Evolutionary conservation across 163 green algal genomes (phyloP), one percentile per base, ranked within the genome.

Genomic region (Picocystis sp.): DNA sequence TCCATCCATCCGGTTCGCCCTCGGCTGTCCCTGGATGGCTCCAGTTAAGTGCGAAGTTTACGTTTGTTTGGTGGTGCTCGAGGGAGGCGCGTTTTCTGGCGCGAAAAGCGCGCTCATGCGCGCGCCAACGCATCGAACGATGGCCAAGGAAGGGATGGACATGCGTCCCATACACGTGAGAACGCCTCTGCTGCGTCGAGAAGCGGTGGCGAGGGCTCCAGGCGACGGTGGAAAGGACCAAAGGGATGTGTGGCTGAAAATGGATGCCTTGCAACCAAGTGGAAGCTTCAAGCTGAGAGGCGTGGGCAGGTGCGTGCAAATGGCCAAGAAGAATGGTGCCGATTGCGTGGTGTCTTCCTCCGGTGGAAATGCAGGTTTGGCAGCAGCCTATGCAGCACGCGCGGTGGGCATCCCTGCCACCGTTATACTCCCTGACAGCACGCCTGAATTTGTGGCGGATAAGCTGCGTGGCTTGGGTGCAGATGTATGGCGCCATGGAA

Each of bases 231-330:
- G 29, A 5, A 5, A 42, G 17, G 48, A 6, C 3, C 48, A 46
- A 15, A 47, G 1, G 21, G 17, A 33, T 24, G 48, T 23, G 48
- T 47, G 48, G 17, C 21, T 23, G 48, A 33, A 55, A 42, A 38
- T 70, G 41, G 62, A 70, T 41, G 41, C 33, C 11, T 15, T 56
- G 15, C 62, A 70, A 25, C 62, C 62, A 29, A 52, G 42, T 22
- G 62, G 62, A 3, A 64, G 54, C 22, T 70, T 70, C 46, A 70
- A 70, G 35, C 33, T 70, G 5, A 46, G 62, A 22, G 62, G 62
- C 9, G 52, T 70, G 22, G 56, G 56, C 8, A 25, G 33, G 22
- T 35, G 56, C 21, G 61, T 52, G 6, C 41, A 56, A 21, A 43
- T 38, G 19, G 51, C 58, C 3, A 29, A 47, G 34, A 22, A 52